phyloP scores from a whole-genome alignment of 345 rosid species.

The Trapa incisa region DNA sequence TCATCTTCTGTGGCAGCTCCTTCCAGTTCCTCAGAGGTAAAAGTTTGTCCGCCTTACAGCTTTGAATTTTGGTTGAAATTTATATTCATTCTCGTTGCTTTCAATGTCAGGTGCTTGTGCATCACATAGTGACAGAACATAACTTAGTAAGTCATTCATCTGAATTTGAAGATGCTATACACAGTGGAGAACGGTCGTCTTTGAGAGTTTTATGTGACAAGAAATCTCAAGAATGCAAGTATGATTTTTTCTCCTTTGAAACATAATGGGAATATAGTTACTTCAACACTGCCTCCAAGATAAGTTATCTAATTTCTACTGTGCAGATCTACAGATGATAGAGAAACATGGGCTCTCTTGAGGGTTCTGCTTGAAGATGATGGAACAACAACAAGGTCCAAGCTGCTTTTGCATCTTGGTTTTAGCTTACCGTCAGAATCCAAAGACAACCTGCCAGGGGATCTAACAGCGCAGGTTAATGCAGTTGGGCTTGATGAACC shows the following conservation, averaged over 20 bases:
- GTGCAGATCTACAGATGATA: constrained; percentile 68
- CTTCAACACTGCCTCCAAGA: constrained; percentile 1
- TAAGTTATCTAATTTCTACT: not conserved
- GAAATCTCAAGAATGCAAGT: constrained; percentile 75
- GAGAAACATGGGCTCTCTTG: constrained; percentile 84
- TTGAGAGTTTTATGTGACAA: constrained; percentile 73
- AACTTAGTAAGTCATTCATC: constrained; percentile 66
- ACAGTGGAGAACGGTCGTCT: constrained; percentile 63
- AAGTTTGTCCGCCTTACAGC: not conserved
- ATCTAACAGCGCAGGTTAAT: constrained; percentile 41
- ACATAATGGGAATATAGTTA: not conserved
- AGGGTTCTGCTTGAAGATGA: constrained; percentile 94
- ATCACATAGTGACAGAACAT: constrained; percentile 70
- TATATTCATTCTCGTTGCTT: constrained; percentile 7
- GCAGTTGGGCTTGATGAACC: constrained; percentile 38
- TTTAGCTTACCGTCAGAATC: constrained; percentile 55
- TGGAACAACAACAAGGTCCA: constrained; percentile 73
- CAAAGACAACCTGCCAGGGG: constrained; percentile 31
- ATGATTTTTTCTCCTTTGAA: constrained; percentile 16
- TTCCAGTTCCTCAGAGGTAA: constrained; percentile 54
- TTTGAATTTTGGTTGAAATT: not conserved
- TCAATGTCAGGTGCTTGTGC: constrained; percentile 54
- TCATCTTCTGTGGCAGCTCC: constrained; percentile 12
- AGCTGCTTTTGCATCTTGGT: constrained; percentile 86
- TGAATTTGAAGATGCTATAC: constrained; percentile 83